Evolutionary conservation across 106 monocot genomes (phyloP), one percentile per base, ranked within the genome.

Genomic region (Ottelia alismoides): DNA sequence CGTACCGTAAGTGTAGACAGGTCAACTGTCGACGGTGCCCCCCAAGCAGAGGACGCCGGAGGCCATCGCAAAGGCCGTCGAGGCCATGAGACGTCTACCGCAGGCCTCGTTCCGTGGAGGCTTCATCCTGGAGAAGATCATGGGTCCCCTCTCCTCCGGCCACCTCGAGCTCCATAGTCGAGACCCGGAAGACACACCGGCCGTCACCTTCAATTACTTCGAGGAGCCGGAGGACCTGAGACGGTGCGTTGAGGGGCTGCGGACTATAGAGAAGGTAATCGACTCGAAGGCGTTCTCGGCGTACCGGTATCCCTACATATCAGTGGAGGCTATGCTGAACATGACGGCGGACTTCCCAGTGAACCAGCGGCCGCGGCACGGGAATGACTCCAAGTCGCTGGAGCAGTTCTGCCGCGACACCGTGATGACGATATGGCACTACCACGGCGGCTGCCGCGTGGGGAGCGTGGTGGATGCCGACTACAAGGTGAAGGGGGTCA

Each of bases 351-450:
- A 28, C 12, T 75, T 76, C 27, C 78, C 75, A 2, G 52, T 69
- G 53, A 84, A 84, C 56, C 31, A 69, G 47, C 30, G 45, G 0
- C 72, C 69, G 17, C 67, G 30, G 64, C 79, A 84, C 32, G 65
- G 28, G 16, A 84, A 84, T 35, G 84, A 72, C 31, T 76, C 84
- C 9, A 66, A 4, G 48, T 75, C 79, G 11, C 22, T 65, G 50
- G 76, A 71, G 27, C 76, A 71, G 57, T 77, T 28, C 30, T 77
- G 76, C 27, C 70, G 44, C 56, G 84, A 79, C 25, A 80, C 85
- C 0, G 85, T 85, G 53, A 76, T 80, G 80, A 85, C 85, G 0
- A 85, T 85, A 3, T 85, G 85, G 85, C 85, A 85, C 50, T 85
- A 77, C 56, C 85, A 86, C 12, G 85, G 85, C 1, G 85, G 85